Percentiles rank a stretch among this genome's conserved stretches.
These are phyloP conservation scores for Plantago rigida DNA, from an alignment of 305 asterid genomes.

Conservation along the genomic window DNA sequence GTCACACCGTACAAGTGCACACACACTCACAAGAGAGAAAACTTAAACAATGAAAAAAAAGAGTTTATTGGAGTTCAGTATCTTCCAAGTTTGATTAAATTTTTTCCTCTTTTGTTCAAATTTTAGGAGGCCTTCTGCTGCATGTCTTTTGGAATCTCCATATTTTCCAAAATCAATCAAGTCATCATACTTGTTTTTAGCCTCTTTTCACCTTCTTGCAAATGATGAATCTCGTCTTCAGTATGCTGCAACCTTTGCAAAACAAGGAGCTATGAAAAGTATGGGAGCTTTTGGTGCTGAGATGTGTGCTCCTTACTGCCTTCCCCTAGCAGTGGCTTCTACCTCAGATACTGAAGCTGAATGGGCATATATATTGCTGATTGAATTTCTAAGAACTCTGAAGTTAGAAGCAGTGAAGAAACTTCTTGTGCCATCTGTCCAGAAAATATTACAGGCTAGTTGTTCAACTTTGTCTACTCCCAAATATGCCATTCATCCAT, in stretches of 20 bases:
- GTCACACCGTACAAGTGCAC: not conserved
- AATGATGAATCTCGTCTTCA: slow-evolving; percentile 71
- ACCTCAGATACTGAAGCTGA: slow-evolving; percentile 74
- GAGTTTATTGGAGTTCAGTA: slow-evolving; percentile 9
- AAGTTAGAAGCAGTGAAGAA: slow-evolving; percentile 54
- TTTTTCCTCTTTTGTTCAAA: slow-evolving; percentile 26
- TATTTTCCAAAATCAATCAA: slow-evolving; percentile 63
- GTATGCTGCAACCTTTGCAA: slow-evolving; percentile 75
- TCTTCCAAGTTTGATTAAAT: slow-evolving; percentile 22
- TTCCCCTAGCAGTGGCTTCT: slow-evolving; percentile 58
- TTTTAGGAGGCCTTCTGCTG: slow-evolving; percentile 85
- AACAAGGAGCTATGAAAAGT: slow-evolving; percentile 63
- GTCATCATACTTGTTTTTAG: slow-evolving; percentile 77
- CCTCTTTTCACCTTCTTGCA: slow-evolving; percentile 81
- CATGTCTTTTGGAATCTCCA: slow-evolving; percentile 86
- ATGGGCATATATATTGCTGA: slow-evolving; percentile 69
- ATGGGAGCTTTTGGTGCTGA: slow-evolving; percentile 83
- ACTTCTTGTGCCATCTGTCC: slow-evolving; percentile 66
- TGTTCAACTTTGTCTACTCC: slow-evolving; percentile 25
- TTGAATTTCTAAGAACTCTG: slow-evolving; percentile 66
- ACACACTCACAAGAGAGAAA: not conserved
- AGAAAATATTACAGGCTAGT: slow-evolving; percentile 83
- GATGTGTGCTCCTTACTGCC: slow-evolving; percentile 92
- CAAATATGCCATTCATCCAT: slow-evolving; percentile 20
- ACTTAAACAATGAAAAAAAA: slow-evolving; percentile 8